phyloP scores from a whole-genome alignment of 2,329 filamentous ascomycete species.

The Colletotrichum endophyticum region DNA sequence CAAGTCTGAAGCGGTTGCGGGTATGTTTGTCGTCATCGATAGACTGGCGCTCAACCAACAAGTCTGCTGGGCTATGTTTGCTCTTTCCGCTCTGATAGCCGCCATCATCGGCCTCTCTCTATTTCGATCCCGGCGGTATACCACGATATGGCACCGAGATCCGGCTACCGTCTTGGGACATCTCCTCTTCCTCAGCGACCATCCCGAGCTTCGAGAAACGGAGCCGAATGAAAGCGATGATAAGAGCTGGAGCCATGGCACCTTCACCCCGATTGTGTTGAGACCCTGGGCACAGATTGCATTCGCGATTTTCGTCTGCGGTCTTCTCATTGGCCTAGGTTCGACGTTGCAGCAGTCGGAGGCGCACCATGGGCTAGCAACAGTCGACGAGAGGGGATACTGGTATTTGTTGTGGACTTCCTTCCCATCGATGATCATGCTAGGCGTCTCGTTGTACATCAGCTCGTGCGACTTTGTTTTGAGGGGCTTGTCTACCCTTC shows the following conservation, averaged over 20 bases:
- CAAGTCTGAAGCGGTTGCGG: background rate
- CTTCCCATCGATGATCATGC: background rate
- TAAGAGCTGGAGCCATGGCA: background rate
- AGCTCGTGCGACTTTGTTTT: background rate
- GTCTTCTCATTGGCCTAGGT: background rate
- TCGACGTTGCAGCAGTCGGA: background rate
- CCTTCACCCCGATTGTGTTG: background rate
- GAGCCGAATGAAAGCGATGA: background rate
- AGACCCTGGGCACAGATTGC: background rate
- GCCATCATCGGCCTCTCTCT: background rate
- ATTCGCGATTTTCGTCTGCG: background rate
- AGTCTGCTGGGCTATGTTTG: background rate
- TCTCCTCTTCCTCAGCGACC: background rate
- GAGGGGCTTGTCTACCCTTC: background rate
- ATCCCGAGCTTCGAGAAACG: background rate
- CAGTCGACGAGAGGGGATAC: background rate
- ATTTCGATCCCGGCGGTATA: background rate
- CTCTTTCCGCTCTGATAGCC: background rate
- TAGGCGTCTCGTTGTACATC: background rate
- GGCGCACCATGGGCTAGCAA: background rate
- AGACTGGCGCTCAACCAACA: background rate
- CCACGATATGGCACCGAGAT: background rate
- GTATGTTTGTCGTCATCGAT: background rate
- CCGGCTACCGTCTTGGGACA: background rate
- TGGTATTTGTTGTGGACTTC: constrained; percentile 4